A percentile compares a stretch with the other conserved stretches of the same genome.
Conservation (phyloP, 176 grass and related monocot species). For the Avena sativa region DNA sequence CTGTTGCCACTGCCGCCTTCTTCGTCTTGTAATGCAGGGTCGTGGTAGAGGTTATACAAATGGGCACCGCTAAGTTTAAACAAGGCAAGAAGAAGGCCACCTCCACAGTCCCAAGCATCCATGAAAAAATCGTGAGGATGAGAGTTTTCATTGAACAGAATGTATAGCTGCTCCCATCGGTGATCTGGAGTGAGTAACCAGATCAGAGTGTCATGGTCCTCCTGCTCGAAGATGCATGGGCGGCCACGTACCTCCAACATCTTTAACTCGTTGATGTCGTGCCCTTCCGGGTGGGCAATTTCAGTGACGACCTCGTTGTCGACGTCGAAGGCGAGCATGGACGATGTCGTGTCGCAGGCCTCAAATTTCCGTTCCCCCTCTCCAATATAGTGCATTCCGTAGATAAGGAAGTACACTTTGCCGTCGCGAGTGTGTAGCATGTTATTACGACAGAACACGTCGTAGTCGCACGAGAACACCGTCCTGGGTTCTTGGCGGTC, state of each 20-base stretch:
- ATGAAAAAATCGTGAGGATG: neutral
- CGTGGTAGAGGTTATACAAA: neutral
- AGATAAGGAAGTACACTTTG: neutral
- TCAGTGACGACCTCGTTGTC: neutral
- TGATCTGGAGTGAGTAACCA: conserved; percentile 5
- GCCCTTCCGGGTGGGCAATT: neutral
- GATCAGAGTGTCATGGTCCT: neutral
- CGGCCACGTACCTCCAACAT: neutral
- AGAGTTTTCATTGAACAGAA: neutral
- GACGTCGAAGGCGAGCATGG: neutral
- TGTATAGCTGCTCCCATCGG: neutral
- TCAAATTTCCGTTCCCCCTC: neutral
- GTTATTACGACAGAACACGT: neutral
- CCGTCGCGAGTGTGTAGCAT: neutral
- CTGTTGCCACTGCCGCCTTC: neutral
- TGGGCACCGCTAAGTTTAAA: neutral
- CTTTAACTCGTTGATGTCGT: neutral
- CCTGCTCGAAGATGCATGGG: neutral
- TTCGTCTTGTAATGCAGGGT: neutral
- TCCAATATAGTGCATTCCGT: neutral
- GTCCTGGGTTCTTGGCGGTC: neutral
- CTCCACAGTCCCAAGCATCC: neutral
- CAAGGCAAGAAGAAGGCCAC: neutral
- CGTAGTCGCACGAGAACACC: neutral
- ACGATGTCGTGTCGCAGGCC: neutral